Evolutionary conservation across 495 filamentous ascomycete genomes (phyloP), one percentile per base, ranked within the genome.

Genomic region (Cladorrhinum samala): DNA sequence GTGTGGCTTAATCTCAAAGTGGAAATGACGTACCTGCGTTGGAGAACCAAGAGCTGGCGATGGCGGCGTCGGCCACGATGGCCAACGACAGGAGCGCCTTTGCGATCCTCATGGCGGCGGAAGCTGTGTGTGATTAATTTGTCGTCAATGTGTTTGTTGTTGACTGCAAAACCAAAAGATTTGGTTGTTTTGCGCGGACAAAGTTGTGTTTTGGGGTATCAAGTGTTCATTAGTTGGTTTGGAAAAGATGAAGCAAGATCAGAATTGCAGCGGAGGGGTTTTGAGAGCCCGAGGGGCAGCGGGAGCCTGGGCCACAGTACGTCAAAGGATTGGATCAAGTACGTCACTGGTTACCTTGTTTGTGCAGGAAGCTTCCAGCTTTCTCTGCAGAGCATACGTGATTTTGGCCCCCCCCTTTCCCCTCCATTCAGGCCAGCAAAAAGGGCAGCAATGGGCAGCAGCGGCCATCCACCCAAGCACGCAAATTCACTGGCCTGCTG

Each of bases 21-120:
- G 11, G 7, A 20, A 41, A 38, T 30, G 21, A 80, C 84, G 46
- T 70, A 92, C 89, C 84, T 68, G 89, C 79, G 72, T 88, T 91
- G 55, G 80, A 82, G 65, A 91, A 89, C 89, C 89, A 93, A 62
- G 68, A 84, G 60, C 81, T 85, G 45, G 81, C 88, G 53, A 86
- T 75, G 27, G 83, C 80, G 44, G 72, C 77, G 63, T 89, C 81
- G 43, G 84, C 81, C 53, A 85, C 84, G 20, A 94, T 75, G 59
- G 80, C 81, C 55, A 89, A 72, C 61, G 90, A 72, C 59, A 92
- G 70, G 71, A 87, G 68, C 58, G 79, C 78, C 56, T 79, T 75
- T 58, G 86, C 75, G 70, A 91, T 77, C 79, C 83, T 92, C 89
- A 95, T 95, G 46, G 55, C 77, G 64, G 11, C 44, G 17, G 21